Conservation (phyloP, 768 basidiomycete genomes). For the Chalciporus piperatus region DNA sequence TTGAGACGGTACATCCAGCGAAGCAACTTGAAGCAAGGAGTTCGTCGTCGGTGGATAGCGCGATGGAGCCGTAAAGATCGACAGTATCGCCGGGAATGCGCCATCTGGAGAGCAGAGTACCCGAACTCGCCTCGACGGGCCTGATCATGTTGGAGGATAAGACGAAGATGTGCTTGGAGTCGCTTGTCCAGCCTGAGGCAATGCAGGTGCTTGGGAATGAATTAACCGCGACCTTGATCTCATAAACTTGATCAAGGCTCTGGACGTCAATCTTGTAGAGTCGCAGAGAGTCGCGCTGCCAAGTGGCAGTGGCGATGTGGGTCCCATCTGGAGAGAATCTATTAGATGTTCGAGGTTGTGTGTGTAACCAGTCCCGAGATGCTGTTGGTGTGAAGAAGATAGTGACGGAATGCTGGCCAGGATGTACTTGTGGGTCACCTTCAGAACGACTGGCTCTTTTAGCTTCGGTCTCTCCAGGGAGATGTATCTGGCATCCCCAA, state of each 20-base stretch:
- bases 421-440: no score
- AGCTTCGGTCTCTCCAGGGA: no score
- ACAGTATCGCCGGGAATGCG: background rate
- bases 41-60: background rate
- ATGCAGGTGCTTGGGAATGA: constrained; percentile 1
- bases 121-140: background rate
- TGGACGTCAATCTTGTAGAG: background rate
- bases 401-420: no score
- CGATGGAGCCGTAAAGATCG: background rate
- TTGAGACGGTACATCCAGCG: background rate
- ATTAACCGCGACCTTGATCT: background rate
- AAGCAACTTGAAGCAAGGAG: background rate
- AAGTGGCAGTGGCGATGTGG: background rate
- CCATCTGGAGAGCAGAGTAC: background rate
- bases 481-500: no score
- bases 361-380: no score
- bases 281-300: background rate
- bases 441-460: no score
- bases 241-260: background rate
- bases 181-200: constrained; percentile 2
- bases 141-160: background rate
- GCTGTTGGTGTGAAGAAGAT: no score
- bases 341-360: no score
- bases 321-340: background rate
- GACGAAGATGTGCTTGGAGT: background rate